A percentile compares a stretch with the other conserved stretches of the same genome.
phyloP scores from a whole-genome alignment of 2,329 filamentous ascomycete species.

The Dactylellina leptospora region DNA sequence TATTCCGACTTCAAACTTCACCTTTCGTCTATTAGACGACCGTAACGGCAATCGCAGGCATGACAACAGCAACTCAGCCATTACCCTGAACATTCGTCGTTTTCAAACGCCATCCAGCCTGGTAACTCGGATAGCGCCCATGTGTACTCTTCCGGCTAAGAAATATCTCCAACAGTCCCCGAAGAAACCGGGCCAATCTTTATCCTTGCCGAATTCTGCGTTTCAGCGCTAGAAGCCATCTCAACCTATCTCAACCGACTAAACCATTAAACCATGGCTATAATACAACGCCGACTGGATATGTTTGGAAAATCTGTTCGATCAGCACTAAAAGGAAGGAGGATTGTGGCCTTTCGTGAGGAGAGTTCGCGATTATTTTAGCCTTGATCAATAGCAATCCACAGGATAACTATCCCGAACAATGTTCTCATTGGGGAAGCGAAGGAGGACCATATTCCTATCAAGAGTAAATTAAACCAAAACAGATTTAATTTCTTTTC shows the following conservation, averaged over 20 bases:
- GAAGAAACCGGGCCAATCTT: neutral
- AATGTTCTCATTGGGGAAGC: too few species aligned
- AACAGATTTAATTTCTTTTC: too few species aligned
- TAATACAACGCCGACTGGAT: neutral
- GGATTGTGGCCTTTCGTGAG: neutral
- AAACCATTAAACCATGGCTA: constrained; percentile 4
- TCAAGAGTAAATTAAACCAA: too few species aligned
- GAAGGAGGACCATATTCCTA: too few species aligned
- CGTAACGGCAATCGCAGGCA: neutral
- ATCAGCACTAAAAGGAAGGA: neutral
- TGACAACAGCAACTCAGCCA: neutral
- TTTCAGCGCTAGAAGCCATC: constrained; percentile 1
- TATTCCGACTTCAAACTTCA: neutral
- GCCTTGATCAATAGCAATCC: constrained; percentile 5
- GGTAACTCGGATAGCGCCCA: constrained; percentile 13
- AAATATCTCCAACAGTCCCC: neutral
- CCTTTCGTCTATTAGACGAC: too few species aligned
- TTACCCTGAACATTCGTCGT: constrained; percentile 26
- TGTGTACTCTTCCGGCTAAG: constrained; percentile 9
- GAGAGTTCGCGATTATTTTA: constrained; percentile 14
- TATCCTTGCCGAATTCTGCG: constrained; percentile 22
- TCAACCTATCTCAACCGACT: neutral
- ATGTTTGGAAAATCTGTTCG: constrained; percentile 10
- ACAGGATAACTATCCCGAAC: too few species aligned
- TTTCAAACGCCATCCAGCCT: constrained; percentile 14